These are phyloP conservation scores for Pyrenophora graminea DNA, from an alignment of 2,329 filamentous ascomycete species.

Conservation along the genomic window DNA sequence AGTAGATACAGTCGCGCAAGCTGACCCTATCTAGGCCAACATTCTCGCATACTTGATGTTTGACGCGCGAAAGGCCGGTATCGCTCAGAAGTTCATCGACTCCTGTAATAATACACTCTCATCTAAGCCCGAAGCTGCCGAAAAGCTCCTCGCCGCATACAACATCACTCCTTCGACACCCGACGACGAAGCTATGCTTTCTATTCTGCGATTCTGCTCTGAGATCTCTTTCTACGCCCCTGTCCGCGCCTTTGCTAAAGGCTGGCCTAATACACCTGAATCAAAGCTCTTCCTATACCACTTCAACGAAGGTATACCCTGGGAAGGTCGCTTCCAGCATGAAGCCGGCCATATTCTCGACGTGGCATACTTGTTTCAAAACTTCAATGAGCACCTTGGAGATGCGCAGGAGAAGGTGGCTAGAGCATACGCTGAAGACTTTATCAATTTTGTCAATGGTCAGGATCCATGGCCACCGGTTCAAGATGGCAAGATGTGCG, in stretches of 20 bases:
- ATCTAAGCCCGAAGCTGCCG: constrained; percentile 25
- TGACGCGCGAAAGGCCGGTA: constrained; percentile 31
- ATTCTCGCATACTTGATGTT: constrained; percentile 34
- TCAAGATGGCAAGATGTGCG: constrained; percentile 23
- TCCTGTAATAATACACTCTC: constrained; percentile 39
- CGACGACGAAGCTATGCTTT: constrained; percentile 50
- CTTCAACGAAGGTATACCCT: constrained; percentile 43
- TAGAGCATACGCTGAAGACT: constrained; percentile 32
- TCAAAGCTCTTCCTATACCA: constrained; percentile 41
- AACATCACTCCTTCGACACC: constrained; percentile 40
- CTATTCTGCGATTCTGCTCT: constrained; percentile 50
- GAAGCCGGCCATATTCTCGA: constrained; percentile 43
- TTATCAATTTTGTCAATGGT: constrained; percentile 42
- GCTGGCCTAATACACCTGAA: constrained; percentile 35
- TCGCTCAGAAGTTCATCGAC: constrained; percentile 42
- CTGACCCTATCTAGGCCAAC: constrained; percentile 22
- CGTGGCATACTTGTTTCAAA: constrained; percentile 41
- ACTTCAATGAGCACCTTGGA: constrained; percentile 36
- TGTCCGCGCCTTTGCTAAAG: constrained; percentile 47
- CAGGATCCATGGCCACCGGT: constrained; percentile 40
- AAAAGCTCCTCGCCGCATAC: constrained; percentile 47
- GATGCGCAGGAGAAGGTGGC: constrained; percentile 31
- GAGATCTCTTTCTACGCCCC: constrained; percentile 56
- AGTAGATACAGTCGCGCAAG: background rate
- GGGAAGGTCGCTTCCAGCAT: constrained; percentile 42